These are phyloP conservation scores for Solanum chiquidenum DNA, from an alignment of 257 asterid species.

Conservation along the genomic window DNA sequence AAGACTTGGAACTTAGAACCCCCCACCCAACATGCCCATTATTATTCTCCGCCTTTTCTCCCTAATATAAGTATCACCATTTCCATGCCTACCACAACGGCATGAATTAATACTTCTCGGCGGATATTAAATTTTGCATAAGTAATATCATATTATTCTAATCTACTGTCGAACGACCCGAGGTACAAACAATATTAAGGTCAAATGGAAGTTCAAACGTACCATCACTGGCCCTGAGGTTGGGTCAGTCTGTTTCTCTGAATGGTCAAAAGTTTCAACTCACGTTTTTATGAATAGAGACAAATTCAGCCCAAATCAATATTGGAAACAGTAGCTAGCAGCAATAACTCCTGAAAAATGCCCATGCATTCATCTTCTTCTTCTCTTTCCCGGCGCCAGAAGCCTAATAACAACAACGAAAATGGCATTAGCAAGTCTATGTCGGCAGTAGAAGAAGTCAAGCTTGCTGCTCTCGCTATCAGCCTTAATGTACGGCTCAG, in stretches of 20 bases:
- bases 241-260: conserved; percentile 13
- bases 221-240: not conserved
- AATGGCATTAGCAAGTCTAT: not conserved
- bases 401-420: not conserved
- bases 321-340: not conserved
- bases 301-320: conserved; percentile 5
- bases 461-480: conserved; percentile 55
- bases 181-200: not conserved
- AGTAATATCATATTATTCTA: no score
- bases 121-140: not conserved
- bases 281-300: not conserved
- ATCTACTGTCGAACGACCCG: no score
- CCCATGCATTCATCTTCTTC: not conserved
- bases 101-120: not conserved
- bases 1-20: not conserved
- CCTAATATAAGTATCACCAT: not conserved
- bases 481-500: conserved; percentile 44
- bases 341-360: not conserved
- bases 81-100: not conserved
- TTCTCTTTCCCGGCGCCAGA: not conserved
- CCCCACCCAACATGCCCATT: not conserved
- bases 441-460: conserved; percentile 23
- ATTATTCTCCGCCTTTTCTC: not conserved
- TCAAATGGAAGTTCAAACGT: conserved; percentile 1
- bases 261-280: conserved; percentile 23